Percentiles rank a stretch among this genome's conserved stretches.
phyloP scores from a whole-genome alignment of 148 eudicot species.

The Tetragonia tetragonoides region DNA sequence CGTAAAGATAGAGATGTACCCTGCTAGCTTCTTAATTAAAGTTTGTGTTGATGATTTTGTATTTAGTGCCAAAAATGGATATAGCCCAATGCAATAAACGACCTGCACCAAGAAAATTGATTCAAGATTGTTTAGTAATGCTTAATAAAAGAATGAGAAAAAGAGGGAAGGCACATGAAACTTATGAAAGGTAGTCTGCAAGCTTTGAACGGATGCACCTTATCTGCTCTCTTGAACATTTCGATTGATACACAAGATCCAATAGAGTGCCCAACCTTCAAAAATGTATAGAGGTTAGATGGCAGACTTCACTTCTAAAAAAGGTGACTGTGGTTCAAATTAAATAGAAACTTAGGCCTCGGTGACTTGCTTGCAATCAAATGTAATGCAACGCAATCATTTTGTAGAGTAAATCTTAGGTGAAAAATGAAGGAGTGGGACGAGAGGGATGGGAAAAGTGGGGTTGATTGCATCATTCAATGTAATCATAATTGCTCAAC shows the following conservation, averaged over 20 bases:
- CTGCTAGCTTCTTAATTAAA: constrained; percentile 56
- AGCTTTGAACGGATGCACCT: constrained; percentile 34
- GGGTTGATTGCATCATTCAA: too few species aligned
- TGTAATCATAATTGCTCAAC: too few species aligned
- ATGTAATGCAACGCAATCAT: too few species aligned
- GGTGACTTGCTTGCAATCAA: too few species aligned
- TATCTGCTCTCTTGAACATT: constrained; percentile 50
- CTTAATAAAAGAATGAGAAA: background rate
- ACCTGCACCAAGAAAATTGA: constrained; percentile 42
- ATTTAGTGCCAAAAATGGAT: constrained; percentile 81
- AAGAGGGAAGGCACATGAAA: background rate
- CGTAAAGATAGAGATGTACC: constrained; percentile 35
- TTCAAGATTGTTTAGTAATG: constrained; percentile 2
- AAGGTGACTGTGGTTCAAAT: background rate
- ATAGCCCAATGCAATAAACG: constrained; percentile 58
- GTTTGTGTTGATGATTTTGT: constrained; percentile 55
- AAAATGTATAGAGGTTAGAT: constrained; percentile 17
- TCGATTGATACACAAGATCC: constrained; percentile 81
- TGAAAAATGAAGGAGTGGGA: too few species aligned
- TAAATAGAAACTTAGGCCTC: too few species aligned
- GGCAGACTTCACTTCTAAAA: background rate
- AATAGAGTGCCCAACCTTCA: constrained; percentile 89
- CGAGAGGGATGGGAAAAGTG: too few species aligned
- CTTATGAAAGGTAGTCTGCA: constrained; percentile 16
- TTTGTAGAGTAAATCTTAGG: too few species aligned